Conservation (phyloP, 805 yeast genomes). For the Zygoascus bituminiphila region DNA sequence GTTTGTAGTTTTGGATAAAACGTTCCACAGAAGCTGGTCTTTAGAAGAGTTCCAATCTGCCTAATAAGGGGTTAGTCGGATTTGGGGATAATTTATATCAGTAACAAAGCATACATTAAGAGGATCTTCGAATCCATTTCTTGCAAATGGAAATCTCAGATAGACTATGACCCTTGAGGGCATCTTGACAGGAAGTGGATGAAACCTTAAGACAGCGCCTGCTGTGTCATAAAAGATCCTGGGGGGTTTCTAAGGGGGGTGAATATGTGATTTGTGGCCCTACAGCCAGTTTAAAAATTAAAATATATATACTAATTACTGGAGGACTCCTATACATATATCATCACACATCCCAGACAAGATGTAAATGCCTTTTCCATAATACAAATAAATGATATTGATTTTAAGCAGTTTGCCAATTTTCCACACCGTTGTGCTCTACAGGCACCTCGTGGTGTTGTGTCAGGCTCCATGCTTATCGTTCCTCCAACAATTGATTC, state of each 20-base stretch:
- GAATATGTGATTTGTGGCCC: too few relatives aligned
- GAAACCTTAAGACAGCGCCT: too few relatives aligned
- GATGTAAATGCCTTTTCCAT: not conserved
- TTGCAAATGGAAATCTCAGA: conserved; percentile 36
- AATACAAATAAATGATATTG: not conserved
- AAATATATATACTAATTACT: too few relatives aligned
- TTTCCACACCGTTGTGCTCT: too few relatives aligned
- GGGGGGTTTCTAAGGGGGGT: too few relatives aligned
- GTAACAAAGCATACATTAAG: conserved; percentile 17
- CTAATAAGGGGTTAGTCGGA: not conserved
- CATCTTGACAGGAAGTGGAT: too few relatives aligned
- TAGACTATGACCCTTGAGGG: conserved; percentile 27
- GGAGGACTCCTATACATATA: not conserved
- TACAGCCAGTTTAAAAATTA: too few relatives aligned
- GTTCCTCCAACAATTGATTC: not conserved
- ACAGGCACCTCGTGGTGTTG: too few relatives aligned
- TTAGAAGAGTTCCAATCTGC: conserved; percentile 28
- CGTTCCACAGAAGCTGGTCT: conserved; percentile 29
- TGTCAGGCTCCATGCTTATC: too few relatives aligned
- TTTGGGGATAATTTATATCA: not conserved
- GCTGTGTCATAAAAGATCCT: too few relatives aligned
- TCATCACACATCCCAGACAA: too few relatives aligned
- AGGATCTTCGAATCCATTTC: conserved; percentile 37
- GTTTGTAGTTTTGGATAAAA: conserved; percentile 27
- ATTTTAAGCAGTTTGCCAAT: too few relatives aligned